Base-by-base conservation (phyloP, 2,329 filamentous ascomycete species). In the Nakataea oryzae region DNA sequence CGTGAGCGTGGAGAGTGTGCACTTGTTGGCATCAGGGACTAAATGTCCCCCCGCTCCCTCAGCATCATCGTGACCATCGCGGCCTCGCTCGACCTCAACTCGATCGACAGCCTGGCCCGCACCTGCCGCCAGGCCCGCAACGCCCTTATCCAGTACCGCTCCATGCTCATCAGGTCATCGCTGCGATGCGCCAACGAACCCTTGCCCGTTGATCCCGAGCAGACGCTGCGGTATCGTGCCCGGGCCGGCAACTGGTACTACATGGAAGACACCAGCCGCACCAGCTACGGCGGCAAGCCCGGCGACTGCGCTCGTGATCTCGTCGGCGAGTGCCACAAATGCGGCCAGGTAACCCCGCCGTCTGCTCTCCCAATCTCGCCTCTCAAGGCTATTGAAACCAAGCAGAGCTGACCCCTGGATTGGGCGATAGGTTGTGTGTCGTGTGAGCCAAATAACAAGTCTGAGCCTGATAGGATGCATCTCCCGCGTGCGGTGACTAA, bases 261-360 rank as follows among this genome's bases (percentile, higher is more conserved):
- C 68, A 82, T 86, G 77, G 78, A 84, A 64, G 79, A 84, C 62
- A 76, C 76, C 56, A 75, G 76, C 41, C 67, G 74, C 55, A 66
- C 69, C 1, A 67, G 81, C 62, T 79, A 78, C 67, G 77, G 80
- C 65, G 87, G 88, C 61, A 93, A 91, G 74, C 81, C 89, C 30
- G 87, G 89, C 6, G 81, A 82, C 68, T 97, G 93, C 72, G 93
- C 93, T 27, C 82, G 91, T 64, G 93, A 97, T 73, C 84, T 96
- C 84, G 93, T 97, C 6, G 84, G 81, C 55, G 87, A 89, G 67
- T 97, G 93, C 73, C 85, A 91, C 62, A 83, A 87, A 65, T 97
- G 93, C 72, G 83, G 82, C 54, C 41, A 50, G 41, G 41, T 32
- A n/a, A n/a, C n/a, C n/a, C n/a, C n/a, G 41, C 21, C 5, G 41